Percentiles rank a stretch among this genome's conserved stretches.
phyloP scores from a whole-genome alignment of 176 grass and related monocot genomes.

The Triticum dicoccoides region DNA sequence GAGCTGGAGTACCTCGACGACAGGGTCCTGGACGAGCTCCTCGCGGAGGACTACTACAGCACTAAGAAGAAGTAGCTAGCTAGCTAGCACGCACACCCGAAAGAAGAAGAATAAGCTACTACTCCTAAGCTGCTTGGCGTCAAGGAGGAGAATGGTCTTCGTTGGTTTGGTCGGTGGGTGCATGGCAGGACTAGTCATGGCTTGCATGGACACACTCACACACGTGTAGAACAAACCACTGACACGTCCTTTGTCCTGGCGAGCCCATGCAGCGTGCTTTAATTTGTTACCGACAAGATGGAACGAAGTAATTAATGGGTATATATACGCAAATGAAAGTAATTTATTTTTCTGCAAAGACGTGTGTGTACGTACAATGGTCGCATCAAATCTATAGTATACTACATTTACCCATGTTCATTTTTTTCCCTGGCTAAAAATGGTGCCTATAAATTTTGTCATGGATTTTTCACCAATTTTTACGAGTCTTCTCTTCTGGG shows the following conservation, averaged over 20 bases:
- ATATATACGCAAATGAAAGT: background rate
- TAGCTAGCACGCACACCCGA: background rate
- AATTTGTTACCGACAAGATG: background rate
- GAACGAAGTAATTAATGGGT: no score
- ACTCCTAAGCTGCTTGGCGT: background rate
- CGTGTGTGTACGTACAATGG: no score
- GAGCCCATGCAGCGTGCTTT: background rate
- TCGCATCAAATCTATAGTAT: no score
- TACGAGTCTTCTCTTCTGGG: no score
- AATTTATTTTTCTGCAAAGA: no score
- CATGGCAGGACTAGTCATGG: background rate
- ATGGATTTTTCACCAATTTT: no score
- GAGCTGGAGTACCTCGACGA: constrained; percentile 73
- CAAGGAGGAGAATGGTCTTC: background rate
- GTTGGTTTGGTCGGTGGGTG: background rate
- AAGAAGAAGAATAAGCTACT: background rate
- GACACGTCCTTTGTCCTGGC: constrained; percentile 16
- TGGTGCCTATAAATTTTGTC: no score
- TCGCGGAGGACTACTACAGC: constrained; percentile 36
- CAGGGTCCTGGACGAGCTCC: constrained; percentile 61
- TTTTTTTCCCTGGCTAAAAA: no score
- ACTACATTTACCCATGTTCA: no score
- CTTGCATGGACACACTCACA: constrained; percentile 16
- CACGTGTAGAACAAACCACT: background rate
- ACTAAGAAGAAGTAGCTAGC: background rate